Conservation (phyloP, 805 yeast genomes). For the Lipomyces sp. region DNA sequence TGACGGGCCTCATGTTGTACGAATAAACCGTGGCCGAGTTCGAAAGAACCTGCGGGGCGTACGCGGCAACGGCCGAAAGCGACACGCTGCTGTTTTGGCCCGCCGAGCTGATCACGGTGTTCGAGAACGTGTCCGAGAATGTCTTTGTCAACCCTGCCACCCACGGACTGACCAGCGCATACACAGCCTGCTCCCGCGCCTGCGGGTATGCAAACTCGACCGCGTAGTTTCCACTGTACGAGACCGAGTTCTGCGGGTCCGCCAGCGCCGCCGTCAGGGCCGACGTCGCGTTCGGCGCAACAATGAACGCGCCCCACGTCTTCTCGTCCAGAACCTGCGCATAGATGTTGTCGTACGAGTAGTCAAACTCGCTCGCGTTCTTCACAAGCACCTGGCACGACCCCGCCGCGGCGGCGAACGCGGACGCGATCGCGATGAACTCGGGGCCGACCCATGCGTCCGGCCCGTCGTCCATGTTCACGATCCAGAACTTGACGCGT, state of each 20-base stretch:
- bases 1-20: slow-evolving; percentile 51
- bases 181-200: slow-evolving; percentile 56
- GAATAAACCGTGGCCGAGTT: slow-evolving; percentile 39
- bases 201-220: slow-evolving; percentile 53
- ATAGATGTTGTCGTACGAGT: slow-evolving; percentile 42
- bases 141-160: slow-evolving; percentile 40
- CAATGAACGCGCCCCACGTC: slow-evolving; percentile 64
- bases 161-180: slow-evolving; percentile 48
- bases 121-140: slow-evolving; percentile 15
- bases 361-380: slow-evolving; percentile 38
- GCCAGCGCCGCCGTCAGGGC: slow-evolving; percentile 44
- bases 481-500: slow-evolving; percentile 43
- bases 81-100: slow-evolving; percentile 35
- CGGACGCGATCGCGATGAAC: slow-evolving; percentile 25
- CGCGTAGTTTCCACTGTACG: slow-evolving; percentile 36
- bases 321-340: slow-evolving; percentile 51
- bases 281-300: slow-evolving; percentile 50
- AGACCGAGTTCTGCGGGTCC: slow-evolving; percentile 32
- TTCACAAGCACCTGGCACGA: neutral
- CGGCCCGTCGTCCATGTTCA: slow-evolving; percentile 39
- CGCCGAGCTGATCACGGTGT: slow-evolving; percentile 33
- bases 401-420: slow-evolving; percentile 35
- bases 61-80: slow-evolving; percentile 30
- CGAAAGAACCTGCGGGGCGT: slow-evolving; percentile 33
- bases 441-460: slow-evolving; percentile 38